Evolutionary conservation across 768 basidiomycete species (phyloP).

Genomic region (Suillus paluster): DNA sequence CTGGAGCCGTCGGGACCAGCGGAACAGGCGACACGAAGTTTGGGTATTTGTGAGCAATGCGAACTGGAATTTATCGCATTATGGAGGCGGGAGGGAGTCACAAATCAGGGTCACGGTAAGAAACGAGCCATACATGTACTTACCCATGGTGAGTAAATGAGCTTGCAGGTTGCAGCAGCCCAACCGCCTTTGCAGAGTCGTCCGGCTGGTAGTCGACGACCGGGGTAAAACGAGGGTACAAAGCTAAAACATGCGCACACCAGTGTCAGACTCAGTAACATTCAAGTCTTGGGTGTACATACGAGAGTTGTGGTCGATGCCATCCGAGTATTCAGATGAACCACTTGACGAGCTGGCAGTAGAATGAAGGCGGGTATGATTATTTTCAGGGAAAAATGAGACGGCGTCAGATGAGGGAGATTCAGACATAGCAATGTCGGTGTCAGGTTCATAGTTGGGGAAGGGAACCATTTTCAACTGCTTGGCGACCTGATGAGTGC

Average conservation of each 20-base stretch:
- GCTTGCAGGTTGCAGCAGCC: slow-evolving; percentile 69
- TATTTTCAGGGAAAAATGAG: slow-evolving; percentile 53
- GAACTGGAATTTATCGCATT: slow-evolving; percentile 42
- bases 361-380: slow-evolving; percentile 68
- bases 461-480: slow-evolving; percentile 79
- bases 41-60: slow-evolving; percentile 80
- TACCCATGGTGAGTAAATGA: slow-evolving; percentile 76
- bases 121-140: slow-evolving; percentile 26
- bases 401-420: slow-evolving; percentile 58
- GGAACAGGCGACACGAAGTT: slow-evolving; percentile 79
- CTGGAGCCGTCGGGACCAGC: slow-evolving; percentile 65
- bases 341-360: slow-evolving; percentile 61
- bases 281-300: slow-evolving; percentile 30
- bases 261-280: not conserved
- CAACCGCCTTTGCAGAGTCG: slow-evolving; percentile 53
- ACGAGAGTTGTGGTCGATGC: slow-evolving; percentile 52
- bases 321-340: slow-evolving; percentile 53
- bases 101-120: slow-evolving; percentile 17
- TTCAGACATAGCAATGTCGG: slow-evolving; percentile 73
- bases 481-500: slow-evolving; percentile 53
- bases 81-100: slow-evolving; percentile 6
- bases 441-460: slow-evolving; percentile 64
- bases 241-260: slow-evolving; percentile 26
- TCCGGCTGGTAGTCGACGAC: slow-evolving; percentile 52
- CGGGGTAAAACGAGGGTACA: slow-evolving; percentile 68